phyloP scores from a whole-genome alignment of 1,284 basidiomycete genomes.

The Sporisorium sorghi region DNA sequence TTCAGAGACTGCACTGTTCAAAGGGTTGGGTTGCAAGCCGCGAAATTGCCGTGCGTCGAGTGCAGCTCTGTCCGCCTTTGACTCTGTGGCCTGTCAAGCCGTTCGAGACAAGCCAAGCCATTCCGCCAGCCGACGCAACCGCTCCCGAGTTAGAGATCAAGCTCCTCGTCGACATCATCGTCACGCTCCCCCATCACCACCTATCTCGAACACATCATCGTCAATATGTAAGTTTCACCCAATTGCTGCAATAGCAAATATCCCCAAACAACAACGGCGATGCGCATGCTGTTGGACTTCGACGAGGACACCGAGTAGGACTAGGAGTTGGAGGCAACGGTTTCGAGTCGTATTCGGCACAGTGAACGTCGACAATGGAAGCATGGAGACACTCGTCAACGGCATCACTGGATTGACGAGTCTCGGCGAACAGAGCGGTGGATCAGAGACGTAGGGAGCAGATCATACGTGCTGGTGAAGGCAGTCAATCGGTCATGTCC shows the following conservation, averaged over 20 bases:
- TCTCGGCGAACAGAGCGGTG: too few species aligned
- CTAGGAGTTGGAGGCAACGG: not conserved
- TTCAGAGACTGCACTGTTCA: too few species aligned
- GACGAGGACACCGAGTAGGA: not conserved
- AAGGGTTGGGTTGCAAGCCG: not conserved
- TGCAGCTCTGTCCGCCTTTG: not conserved
- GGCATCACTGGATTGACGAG: not conserved
- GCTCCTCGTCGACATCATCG: constrained; percentile 18
- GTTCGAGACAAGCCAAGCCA: constrained; percentile 1
- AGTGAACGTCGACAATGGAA: not conserved
- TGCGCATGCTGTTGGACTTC: constrained; percentile 9
- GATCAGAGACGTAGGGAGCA: not conserved
- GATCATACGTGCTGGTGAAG: not conserved
- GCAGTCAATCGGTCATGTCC: not conserved
- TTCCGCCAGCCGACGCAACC: not conserved
- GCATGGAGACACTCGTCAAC: not conserved
- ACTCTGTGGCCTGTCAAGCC: not conserved
- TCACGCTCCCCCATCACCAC: constrained; percentile 37
- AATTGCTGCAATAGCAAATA: constrained; percentile 20
- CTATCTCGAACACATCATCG: constrained; percentile 27
- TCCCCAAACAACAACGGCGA: not conserved
- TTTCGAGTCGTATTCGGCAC: not conserved
- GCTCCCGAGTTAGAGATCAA: not conserved
- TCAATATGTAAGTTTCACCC: constrained; percentile 43
- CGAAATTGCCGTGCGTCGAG: not conserved